Conservation (phyloP, 345 rosid genomes). For the Euclidium syriacum region DNA sequence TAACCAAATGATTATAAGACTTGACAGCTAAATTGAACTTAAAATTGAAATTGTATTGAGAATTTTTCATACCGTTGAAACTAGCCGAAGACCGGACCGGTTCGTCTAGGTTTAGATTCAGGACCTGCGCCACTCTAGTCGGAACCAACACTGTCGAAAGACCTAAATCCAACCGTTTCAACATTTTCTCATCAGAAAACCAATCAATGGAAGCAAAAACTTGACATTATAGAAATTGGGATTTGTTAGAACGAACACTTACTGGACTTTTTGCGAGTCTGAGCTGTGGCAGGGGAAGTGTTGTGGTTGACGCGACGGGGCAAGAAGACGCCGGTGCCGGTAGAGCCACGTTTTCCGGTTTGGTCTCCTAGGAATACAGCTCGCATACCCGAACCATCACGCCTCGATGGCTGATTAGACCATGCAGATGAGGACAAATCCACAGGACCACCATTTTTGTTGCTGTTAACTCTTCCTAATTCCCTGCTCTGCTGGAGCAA, state of each 20-base stretch:
- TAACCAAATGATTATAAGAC: background rate
- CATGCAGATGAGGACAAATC: constrained; percentile 52
- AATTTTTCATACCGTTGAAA: background rate
- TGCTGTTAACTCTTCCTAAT: background rate
- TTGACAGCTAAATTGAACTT: background rate
- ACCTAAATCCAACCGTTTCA: constrained; percentile 5
- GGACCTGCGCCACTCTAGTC: constrained; percentile 68
- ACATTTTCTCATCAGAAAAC: background rate
- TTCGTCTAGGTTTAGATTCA: constrained; percentile 53
- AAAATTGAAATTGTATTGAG: background rate
- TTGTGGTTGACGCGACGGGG: constrained; percentile 46
- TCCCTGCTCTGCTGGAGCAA: constrained; percentile 27
- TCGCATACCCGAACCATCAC: constrained; percentile 46
- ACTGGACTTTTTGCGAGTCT: constrained; percentile 61
- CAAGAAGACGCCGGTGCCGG: constrained; percentile 90
- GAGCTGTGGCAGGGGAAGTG: constrained; percentile 23
- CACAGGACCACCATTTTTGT: constrained; percentile 20
- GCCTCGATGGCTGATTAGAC: constrained; percentile 35
- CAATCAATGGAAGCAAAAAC: background rate
- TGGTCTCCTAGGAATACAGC: constrained; percentile 51
- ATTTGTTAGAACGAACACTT: background rate
- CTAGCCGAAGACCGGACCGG: constrained; percentile 27
- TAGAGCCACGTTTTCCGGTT: constrained; percentile 42
- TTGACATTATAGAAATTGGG: background rate
- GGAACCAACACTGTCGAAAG: constrained; percentile 67